Evolutionary conservation across 768 basidiomycete species (phyloP).

Genomic region (Boletus sensibilis): DNA sequence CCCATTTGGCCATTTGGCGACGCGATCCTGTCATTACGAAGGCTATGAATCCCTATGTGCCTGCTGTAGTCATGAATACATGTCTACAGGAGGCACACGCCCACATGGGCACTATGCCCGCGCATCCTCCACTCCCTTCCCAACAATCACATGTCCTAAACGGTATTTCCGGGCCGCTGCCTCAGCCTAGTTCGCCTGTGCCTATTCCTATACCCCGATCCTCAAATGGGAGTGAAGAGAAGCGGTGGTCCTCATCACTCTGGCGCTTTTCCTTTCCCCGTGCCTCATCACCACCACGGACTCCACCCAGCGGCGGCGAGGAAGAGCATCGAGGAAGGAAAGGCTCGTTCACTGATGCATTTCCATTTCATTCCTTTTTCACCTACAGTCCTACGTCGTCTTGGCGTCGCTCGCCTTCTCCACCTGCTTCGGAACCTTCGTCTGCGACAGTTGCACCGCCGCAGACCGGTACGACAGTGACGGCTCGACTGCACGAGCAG

Average conservation of each 20-base stretch:
- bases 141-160: constrained; percentile 12
- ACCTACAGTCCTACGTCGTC: constrained; percentile 32
- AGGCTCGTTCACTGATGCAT: constrained; percentile 41
- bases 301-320: constrained; percentile 19
- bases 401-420: constrained; percentile 40
- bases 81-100: constrained; percentile 25
- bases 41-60: constrained; percentile 24
- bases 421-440: constrained; percentile 38
- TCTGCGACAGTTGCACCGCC: constrained; percentile 30
- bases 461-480: constrained; percentile 12
- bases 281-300: constrained; percentile 28
- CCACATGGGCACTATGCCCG: constrained; percentile 5
- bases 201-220: constrained; percentile 32
- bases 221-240: constrained; percentile 32
- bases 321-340: constrained; percentile 28
- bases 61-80: constrained; percentile 28
- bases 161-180: constrained; percentile 15
- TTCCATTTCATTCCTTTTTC: constrained; percentile 44
- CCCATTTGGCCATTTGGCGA: constrained; percentile 34
- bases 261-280: constrained; percentile 38
- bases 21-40: constrained; percentile 29
- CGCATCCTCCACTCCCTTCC: constrained; percentile 11
- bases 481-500: constrained; percentile 30
- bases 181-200: constrained; percentile 28
- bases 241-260: constrained; percentile 35